Evolutionary conservation across 2,329 filamentous ascomycete species (phyloP).

Genomic region (Meredithiella fracta): DNA sequence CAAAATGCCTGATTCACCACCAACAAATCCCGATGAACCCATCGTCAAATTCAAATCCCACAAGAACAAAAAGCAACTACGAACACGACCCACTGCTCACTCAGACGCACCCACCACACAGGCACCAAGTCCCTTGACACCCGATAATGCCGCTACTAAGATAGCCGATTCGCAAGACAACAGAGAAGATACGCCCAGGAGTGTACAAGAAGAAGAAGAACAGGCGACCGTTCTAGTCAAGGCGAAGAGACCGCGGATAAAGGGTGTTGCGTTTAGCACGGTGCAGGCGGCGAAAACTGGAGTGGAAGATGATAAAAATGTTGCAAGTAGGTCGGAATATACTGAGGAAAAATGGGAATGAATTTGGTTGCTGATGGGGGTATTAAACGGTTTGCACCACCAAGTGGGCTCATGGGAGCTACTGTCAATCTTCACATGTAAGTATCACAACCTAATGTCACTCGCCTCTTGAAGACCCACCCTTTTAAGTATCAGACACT

Average conservation of each 20-base stretch:
- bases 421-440: slow-evolving; percentile 64
- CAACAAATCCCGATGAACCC: slow-evolving; percentile 8
- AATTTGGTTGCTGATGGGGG: slow-evolving; percentile 3
- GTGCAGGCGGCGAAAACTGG: background rate
- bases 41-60: slow-evolving; percentile 36
- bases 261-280: slow-evolving; percentile 40
- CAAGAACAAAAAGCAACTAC: slow-evolving; percentile 33
- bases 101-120: slow-evolving; percentile 22
- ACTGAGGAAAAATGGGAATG: background rate
- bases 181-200: slow-evolving; percentile 17
- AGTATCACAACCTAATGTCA: slow-evolving; percentile 24
- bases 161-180: background rate
- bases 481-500: slow-evolving; percentile 25
- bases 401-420: slow-evolving; percentile 51
- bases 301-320: background rate
- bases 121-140: background rate
- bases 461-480: background rate
- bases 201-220: slow-evolving; percentile 15
- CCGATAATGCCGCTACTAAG: background rate
- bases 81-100: slow-evolving; percentile 26
- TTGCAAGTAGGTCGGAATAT: background rate
- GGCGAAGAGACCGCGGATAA: slow-evolving; percentile 31
- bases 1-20: background rate
- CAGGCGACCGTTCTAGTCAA: slow-evolving; percentile 29
- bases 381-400: slow-evolving; percentile 45